Evolutionary conservation across 2,329 filamentous ascomycete species (phyloP).

Genomic region (Colletotrichum eleusines): DNA sequence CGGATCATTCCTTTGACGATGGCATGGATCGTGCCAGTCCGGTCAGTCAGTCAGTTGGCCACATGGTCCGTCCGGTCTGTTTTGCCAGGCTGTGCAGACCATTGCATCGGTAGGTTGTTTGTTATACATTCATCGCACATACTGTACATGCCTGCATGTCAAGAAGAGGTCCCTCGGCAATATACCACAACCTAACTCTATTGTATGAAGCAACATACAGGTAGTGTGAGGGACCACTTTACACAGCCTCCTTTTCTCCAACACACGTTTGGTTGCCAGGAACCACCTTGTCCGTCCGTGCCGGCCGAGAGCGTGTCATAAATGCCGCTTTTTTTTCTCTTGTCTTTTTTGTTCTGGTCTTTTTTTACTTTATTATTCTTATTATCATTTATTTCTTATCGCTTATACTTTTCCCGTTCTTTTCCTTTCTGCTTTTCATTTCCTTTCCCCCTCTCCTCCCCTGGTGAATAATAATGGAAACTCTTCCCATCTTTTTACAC

Average conservation of each 20-base stretch:
- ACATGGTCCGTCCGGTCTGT: background rate
- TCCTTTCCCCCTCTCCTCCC: background rate
- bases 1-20: background rate
- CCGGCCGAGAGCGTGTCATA: constrained; percentile 10
- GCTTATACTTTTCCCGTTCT: too few species aligned
- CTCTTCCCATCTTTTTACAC: background rate
- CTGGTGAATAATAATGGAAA: background rate
- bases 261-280: constrained; percentile 12
- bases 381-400: too few species aligned
- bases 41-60: too few species aligned
- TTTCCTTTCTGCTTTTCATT: background rate
- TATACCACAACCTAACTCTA: background rate
- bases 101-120: background rate
- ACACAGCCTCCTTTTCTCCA: constrained; percentile 35
- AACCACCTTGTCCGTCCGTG: constrained; percentile 29
- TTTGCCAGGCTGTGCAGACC: background rate
- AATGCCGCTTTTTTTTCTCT: constrained; percentile 7
- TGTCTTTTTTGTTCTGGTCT: background rate
- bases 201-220: constrained; percentile 1
- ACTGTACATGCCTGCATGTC: too few species aligned
- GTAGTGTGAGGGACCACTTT: constrained; percentile 11
- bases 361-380: background rate
- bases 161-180: background rate
- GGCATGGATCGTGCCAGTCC: constrained; percentile 18
- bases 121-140: too few species aligned